Conservation (phyloP, 2,329 filamentous ascomycete genomes). For the Sporothrix sp. region DNA sequence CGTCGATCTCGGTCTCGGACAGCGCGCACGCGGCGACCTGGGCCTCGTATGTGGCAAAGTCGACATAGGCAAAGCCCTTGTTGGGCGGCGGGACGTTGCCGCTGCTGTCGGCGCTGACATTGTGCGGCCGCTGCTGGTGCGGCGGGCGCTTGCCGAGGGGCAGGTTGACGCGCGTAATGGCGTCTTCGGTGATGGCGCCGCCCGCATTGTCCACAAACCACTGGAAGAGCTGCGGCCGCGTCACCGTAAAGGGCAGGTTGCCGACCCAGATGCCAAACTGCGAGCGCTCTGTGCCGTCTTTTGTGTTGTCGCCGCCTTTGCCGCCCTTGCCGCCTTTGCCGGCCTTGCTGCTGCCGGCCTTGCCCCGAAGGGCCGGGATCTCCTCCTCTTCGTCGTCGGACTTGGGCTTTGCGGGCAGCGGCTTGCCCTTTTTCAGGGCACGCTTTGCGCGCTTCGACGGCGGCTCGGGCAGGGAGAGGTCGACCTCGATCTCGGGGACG, state of each 20-base stretch:
- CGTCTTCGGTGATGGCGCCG: conserved; percentile 52
- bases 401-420: conserved; percentile 34
- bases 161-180: conserved; percentile 78
- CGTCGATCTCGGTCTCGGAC: conserved; percentile 70
- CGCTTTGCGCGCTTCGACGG: conserved; percentile 90
- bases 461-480: conserved; percentile 80
- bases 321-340: not conserved
- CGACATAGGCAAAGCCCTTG: conserved; percentile 93
- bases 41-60: conserved; percentile 64
- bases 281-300: conserved; percentile 53
- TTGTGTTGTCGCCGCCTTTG: not conserved
- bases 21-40: conserved; percentile 71
- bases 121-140: conserved; percentile 10
- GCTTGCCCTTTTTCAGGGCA: conserved; percentile 75
- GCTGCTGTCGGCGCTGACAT: conserved; percentile 24
- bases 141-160: conserved; percentile 36
- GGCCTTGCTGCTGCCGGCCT: too few species aligned
- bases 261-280: conserved; percentile 91
- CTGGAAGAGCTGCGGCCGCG: conserved; percentile 60
- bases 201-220: conserved; percentile 70
- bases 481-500: conserved; percentile 73
- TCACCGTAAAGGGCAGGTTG: conserved; percentile 79
- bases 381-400: conserved; percentile 19
- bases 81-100: conserved; percentile 43
- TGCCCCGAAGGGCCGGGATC: not conserved